Evolutionary conservation across 2,329 filamentous ascomycete genomes (phyloP).

Genomic region (Cadophora sp.): DNA sequence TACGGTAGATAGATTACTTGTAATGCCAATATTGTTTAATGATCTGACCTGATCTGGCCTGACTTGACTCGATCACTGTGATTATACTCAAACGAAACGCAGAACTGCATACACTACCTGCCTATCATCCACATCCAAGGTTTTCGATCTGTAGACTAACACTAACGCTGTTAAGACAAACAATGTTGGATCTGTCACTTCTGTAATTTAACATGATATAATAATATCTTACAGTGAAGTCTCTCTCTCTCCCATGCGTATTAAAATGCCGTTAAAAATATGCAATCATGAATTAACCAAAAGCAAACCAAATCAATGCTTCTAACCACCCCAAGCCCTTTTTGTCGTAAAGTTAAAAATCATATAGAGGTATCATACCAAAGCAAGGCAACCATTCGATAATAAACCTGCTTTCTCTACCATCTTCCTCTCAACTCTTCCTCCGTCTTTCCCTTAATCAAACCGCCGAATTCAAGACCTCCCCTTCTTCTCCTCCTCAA

Average conservation of each 20-base stretch:
- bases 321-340: background rate
- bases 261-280: background rate
- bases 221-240: too few relatives aligned
- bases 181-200: too few relatives aligned
- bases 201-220: too few relatives aligned
- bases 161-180: too few relatives aligned
- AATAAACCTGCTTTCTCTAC: background rate
- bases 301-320: background rate
- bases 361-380: background rate
- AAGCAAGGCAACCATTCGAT: too few relatives aligned
- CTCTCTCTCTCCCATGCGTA: too few relatives aligned
- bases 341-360: background rate
- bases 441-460: background rate
- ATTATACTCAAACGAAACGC: too few relatives aligned
- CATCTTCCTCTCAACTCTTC: background rate
- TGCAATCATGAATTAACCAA: slow-evolving; percentile 10
- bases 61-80: too few relatives aligned
- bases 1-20: slow-evolving; percentile 6
- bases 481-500: slow-evolving; percentile 37
- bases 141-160: too few relatives aligned
- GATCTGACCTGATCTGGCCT: background rate
- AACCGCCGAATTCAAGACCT: background rate
- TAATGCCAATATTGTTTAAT: slow-evolving; percentile 13
- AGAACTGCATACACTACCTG: too few relatives aligned
- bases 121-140: too few relatives aligned